Evolutionary conservation across 2,329 filamentous ascomycete genomes (phyloP), one percentile per base, ranked within the genome.

Genomic region (Verticillium isaacii): DNA sequence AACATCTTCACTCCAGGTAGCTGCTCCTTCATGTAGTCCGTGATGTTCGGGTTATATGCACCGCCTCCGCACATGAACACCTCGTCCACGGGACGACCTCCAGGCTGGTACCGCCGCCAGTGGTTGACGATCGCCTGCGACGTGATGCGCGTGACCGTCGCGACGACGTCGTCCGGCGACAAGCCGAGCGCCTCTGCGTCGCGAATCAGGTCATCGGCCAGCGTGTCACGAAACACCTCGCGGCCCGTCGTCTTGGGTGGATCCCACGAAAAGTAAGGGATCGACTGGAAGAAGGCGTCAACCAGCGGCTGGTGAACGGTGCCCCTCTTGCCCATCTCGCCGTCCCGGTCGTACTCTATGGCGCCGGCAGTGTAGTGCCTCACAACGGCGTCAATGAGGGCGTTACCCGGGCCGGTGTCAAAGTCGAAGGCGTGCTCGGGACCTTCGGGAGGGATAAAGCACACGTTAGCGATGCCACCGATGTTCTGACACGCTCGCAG

Each of bases 11-110:
- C 78, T 41, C 76, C 73, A 15, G 79, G 83, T 66, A 79, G 83
- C 63, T 76, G 71, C 60, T 70, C 67, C 68, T 83, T 80, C 64
- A 88, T 80, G 68, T 79, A 84, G 7, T 77, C 69, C 8, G 68
- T 76, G 65, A 87, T 87, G 65, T 85, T 86, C 1, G 82, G 80
- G 66, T 87, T 86, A 63, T 80, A 77, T 0, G 84, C 83, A 19
- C 83, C 83, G 5, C 82, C 83, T 12, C 85, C 85, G 68, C 84
- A 86, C 79, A 88, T 83, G 74, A 83, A 87, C 41, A 88, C 77
- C 72, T 88, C 84, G 52, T 71, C 73, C 12, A 75, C 66, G 5
- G 75, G 78, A 60, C 85, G 76, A 15, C 70, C 69, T 11, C 70
- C 70, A 58, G 77, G 72, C 25, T 78, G 69, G 62, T 84, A 85